Percentiles rank a stretch among this genome's conserved stretches.
Conservation (phyloP, 495 filamentous ascomycete species). For the Aspergillus sclerotiicarbonarius region DNA sequence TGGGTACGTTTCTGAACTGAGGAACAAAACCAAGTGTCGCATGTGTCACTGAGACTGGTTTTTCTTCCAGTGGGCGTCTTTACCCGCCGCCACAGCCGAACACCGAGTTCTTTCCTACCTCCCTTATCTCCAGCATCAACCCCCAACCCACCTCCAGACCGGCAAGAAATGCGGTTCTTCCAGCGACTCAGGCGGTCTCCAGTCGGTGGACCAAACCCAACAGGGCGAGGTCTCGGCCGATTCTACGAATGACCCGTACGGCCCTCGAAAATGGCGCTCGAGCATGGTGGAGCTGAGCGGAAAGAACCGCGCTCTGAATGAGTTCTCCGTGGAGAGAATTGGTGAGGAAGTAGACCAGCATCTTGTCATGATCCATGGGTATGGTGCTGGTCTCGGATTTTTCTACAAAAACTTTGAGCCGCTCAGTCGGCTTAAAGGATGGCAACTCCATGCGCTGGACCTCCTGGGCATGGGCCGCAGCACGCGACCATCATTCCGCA, state of each 20-base stretch:
- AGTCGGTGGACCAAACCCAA: slow-evolving; percentile 39
- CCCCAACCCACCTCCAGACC: slow-evolving; percentile 68
- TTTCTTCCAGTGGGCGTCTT: slow-evolving; percentile 67
- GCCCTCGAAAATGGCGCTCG: slow-evolving; percentile 81
- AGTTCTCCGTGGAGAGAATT: slow-evolving; percentile 84
- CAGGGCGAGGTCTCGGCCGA: slow-evolving; percentile 36
- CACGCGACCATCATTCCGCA: slow-evolving; percentile 74
- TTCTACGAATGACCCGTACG: slow-evolving; percentile 73
- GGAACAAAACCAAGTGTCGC: slow-evolving; percentile 5
- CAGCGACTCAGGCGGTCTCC: slow-evolving; percentile 41
- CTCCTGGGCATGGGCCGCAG: slow-evolving; percentile 94
- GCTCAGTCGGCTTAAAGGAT: slow-evolving; percentile 70
- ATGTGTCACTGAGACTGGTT: slow-evolving; percentile 12
- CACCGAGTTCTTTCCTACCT: slow-evolving; percentile 86
- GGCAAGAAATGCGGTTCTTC: slow-evolving; percentile 47
- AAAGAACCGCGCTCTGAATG: slow-evolving; percentile 84
- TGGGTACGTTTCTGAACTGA: slow-evolving; percentile 63
- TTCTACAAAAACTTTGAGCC: slow-evolving; percentile 98
- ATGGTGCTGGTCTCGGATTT: slow-evolving; percentile 92
- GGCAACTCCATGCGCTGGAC: slow-evolving; percentile 90
- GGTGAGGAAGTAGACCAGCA: slow-evolving; percentile 75
- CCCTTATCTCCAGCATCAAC: slow-evolving; percentile 74
- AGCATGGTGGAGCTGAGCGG: slow-evolving; percentile 81
- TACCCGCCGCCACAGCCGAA: slow-evolving; percentile 81
- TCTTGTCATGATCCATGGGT: slow-evolving; percentile 96